Conservation (phyloP, 2,329 filamentous ascomycete species). For the Pseudogymnoascus sp. region DNA sequence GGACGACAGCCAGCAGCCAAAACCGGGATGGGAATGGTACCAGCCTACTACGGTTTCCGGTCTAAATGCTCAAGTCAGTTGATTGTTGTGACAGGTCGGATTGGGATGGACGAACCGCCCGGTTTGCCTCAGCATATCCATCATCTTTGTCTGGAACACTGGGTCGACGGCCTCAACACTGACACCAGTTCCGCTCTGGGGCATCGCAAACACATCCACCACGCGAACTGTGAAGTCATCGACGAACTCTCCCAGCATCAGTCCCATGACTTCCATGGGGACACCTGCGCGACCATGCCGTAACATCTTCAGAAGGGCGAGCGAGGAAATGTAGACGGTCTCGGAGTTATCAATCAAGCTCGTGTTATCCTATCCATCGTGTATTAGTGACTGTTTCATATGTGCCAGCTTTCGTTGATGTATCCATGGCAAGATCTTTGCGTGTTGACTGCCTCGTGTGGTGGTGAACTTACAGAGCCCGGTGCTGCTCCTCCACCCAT, state of each 20-base stretch:
- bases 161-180: conserved; percentile 97
- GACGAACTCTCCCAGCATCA: conserved; percentile 98
- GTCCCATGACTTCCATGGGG: conserved; percentile 99
- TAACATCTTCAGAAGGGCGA: conserved; percentile 96
- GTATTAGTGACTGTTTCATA: background rate
- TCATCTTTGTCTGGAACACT: conserved; percentile 99
- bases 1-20: conserved; percentile 97
- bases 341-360: conserved; percentile 98
- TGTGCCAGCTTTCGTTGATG: background rate
- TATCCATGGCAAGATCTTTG: background rate
- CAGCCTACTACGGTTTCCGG: conserved; percentile 96
- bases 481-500: conserved; percentile 53
- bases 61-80: conserved; percentile 38
- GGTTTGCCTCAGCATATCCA: conserved; percentile 98
- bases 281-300: conserved; percentile 95
- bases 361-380: conserved; percentile 61
- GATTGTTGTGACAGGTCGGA: conserved; percentile 10
- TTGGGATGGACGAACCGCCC: conserved; percentile 58
- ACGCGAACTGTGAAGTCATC: conserved; percentile 98
- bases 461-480: conserved; percentile 46
- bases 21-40: conserved; percentile 99
- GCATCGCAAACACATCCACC: conserved; percentile 98
- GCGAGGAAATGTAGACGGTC: conserved; percentile 97
- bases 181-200: conserved; percentile 94
- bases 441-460: background rate